phyloP scores from a whole-genome alignment of 169 alveolate genomes.

The Eimeria mitis region DNA sequence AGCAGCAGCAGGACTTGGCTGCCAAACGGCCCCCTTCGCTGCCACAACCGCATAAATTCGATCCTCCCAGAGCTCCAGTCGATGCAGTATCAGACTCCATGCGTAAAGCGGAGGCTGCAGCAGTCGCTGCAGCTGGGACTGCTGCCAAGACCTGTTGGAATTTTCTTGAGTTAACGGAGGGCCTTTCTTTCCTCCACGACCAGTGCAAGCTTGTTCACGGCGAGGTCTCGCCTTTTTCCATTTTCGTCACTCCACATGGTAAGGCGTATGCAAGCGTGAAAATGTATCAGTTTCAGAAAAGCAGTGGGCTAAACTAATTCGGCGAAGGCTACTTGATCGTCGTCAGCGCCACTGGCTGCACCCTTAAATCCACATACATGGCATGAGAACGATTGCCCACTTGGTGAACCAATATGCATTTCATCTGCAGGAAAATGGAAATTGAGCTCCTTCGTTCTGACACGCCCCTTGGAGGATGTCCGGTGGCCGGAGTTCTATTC shows the following conservation, averaged over 20 bases:
- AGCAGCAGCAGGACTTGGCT: conserved; percentile 49
- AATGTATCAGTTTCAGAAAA: not conserved
- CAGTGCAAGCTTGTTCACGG: conserved; percentile 69
- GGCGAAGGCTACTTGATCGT: not conserved
- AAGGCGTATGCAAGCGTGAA: conserved; percentile 1
- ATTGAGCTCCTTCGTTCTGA: conserved; percentile 41
- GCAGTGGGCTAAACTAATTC: not conserved
- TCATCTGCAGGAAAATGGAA: conserved; percentile 33
- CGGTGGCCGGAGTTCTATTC: conserved; percentile 43
- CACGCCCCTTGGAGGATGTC: conserved; percentile 53
- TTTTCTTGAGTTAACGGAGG: conserved; percentile 38
- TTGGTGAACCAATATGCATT: not conserved
- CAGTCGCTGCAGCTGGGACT: conserved; percentile 45
- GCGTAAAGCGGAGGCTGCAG: conserved; percentile 49
- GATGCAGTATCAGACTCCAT: not conserved
- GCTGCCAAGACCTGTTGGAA: conserved; percentile 47
- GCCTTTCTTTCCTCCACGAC: conserved; percentile 74
- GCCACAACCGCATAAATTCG: conserved; percentile 25
- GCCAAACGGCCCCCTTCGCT: conserved; percentile 55
- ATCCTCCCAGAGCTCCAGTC: conserved; percentile 12
- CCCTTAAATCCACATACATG: not conserved
- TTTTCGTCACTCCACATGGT: conserved; percentile 80
- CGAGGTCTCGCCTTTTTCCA: conserved; percentile 54
- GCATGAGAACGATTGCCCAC: not conserved
- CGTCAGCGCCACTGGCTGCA: not conserved